Conservation (phyloP, 345 rosid genomes). For the Garcia nutans region DNA sequence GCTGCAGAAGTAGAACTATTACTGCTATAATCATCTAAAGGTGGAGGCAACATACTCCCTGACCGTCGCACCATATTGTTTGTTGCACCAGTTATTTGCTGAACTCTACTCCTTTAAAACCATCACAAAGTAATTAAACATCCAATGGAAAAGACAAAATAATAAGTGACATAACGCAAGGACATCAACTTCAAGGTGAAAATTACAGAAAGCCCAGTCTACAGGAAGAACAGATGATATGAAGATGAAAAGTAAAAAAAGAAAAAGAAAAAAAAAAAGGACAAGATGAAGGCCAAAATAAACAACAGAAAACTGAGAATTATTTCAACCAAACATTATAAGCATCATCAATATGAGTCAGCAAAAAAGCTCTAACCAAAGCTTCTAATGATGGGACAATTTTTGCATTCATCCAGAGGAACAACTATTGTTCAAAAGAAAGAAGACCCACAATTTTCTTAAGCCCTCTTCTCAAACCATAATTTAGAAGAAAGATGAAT, state of each 20-base stretch:
- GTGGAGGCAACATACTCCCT: conserved; percentile 77
- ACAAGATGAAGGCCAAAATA: background rate
- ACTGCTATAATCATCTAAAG: conserved; percentile 58
- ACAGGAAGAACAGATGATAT: background rate
- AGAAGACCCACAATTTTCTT: no score
- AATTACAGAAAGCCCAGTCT: background rate
- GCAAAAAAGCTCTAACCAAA: background rate
- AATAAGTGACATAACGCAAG: background rate
- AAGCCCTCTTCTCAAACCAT: no score
- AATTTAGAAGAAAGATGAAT: background rate
- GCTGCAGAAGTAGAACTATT: conserved; percentile 44
- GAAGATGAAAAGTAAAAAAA: background rate
- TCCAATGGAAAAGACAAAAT: conserved; percentile 3
- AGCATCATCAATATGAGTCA: background rate
- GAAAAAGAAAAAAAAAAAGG: background rate
- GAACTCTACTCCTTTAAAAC: conserved; percentile 65
- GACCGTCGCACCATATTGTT: conserved; percentile 49
- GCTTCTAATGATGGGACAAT: background rate
- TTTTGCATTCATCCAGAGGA: no score
- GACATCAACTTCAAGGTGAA: background rate
- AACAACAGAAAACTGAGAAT: background rate
- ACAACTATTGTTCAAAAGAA: no score
- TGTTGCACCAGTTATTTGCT: conserved; percentile 68
- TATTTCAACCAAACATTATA: background rate
- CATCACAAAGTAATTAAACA: conserved; percentile 33